A percentile compares a stretch with the other conserved stretches of the same genome.
Conservation (phyloP, 140 eudicot genomes). For the Erigeron philadelphicus region DNA sequence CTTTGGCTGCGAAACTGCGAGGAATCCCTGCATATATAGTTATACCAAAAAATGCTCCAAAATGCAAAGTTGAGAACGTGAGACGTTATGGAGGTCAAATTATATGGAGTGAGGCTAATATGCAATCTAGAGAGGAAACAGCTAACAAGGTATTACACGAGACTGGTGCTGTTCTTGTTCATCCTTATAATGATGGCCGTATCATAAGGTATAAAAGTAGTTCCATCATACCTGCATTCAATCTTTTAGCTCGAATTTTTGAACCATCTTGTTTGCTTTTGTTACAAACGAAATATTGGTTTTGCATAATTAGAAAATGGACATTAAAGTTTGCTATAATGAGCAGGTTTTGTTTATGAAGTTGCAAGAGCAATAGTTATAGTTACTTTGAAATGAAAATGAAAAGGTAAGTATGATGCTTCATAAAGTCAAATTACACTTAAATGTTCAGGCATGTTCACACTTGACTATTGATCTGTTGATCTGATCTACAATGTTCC, state of each 20-base stretch:
- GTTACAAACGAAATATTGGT: background rate
- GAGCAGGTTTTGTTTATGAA: background rate
- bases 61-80: conserved; percentile 91
- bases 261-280: background rate
- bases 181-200: conserved; percentile 81
- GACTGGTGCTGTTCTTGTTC: conserved; percentile 87
- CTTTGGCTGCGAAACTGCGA: conserved; percentile 88
- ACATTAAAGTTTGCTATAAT: background rate
- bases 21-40: conserved; percentile 91
- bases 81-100: conserved; percentile 86
- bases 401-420: background rate
- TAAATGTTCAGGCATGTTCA: background rate
- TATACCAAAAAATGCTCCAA: conserved; percentile 86
- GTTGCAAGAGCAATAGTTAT: background rate
- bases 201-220: conserved; percentile 56
- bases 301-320: background rate
- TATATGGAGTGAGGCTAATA: conserved; percentile 72
- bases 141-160: conserved; percentile 71
- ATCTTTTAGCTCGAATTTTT: background rate
- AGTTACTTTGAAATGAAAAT: background rate
- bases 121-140: conserved; percentile 75
- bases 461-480: too few relatives aligned
- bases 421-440: background rate
- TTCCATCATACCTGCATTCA: background rate
- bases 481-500: too few relatives aligned